Percentiles rank a stretch among this genome's conserved stretches.
phyloP scores from a whole-genome alignment of 305 asterid genomes.

The Coffea humblotiana region DNA sequence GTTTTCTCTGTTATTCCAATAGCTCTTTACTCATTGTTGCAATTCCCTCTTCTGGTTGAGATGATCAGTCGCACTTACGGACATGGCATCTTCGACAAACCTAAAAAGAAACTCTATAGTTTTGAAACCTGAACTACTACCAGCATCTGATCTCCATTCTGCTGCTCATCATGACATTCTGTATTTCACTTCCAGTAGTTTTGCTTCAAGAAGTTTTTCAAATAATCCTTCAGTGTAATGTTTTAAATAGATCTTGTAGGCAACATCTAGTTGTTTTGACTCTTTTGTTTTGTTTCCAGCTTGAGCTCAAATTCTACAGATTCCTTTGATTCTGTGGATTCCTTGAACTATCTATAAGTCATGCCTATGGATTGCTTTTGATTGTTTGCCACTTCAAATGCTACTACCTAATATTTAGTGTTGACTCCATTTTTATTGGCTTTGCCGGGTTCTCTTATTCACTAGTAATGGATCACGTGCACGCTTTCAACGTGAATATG shows the following conservation, averaged over 20 bases:
- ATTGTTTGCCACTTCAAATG: no score
- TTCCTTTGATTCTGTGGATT: neutral
- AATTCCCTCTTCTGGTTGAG: constrained; percentile 43
- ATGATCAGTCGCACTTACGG: constrained; percentile 35
- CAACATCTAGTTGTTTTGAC: neutral
- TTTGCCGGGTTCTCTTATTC: no score
- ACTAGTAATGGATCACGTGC: no score
- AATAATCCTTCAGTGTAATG: neutral
- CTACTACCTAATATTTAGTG: no score
- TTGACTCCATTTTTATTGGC: no score
- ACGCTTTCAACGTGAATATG: no score
- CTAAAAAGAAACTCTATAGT: constrained; percentile 6
- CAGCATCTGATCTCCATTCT: neutral
- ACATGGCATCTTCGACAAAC: constrained; percentile 31
- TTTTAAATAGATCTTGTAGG: neutral
- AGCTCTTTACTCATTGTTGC: constrained; percentile 28
- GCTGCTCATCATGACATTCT: neutral
- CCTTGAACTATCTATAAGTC: no score
- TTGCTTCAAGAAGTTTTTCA: neutral
- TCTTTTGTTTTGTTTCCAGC: neutral
- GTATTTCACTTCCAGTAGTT: neutral
- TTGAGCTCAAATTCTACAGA: neutral
- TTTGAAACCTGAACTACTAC: neutral
- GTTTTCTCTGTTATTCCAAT: constrained; percentile 33
- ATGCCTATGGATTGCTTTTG: no score